A percentile compares a stretch with the other conserved stretches of the same genome.
Evolutionary conservation across 1,284 basidiomycete species (phyloP).

Genomic region (Malassezia obtusa): DNA sequence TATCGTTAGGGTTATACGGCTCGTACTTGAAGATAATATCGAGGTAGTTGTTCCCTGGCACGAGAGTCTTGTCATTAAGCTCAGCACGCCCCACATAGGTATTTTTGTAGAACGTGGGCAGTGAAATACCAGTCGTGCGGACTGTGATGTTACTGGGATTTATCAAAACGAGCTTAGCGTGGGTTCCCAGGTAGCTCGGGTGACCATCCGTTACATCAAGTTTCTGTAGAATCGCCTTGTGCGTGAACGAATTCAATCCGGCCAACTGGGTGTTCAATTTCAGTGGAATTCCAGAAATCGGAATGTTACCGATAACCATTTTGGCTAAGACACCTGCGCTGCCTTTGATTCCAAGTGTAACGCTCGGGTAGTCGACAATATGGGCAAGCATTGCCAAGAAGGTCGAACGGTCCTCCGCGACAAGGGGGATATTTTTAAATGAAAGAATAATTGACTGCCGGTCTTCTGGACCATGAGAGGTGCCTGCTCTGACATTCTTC

Average conservation of each 20-base stretch:
- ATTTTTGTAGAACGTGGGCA: slow-evolving; percentile 57
- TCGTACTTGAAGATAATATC: slow-evolving; percentile 55
- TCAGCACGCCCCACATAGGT: slow-evolving; percentile 49
- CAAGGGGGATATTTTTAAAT: slow-evolving; percentile 57
- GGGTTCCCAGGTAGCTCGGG: background rate
- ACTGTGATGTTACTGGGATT: slow-evolving; percentile 54
- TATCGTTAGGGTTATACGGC: slow-evolving; percentile 60
- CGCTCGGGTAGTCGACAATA: slow-evolving; percentile 55
- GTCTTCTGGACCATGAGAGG: slow-evolving; percentile 56
- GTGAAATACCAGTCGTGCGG: slow-evolving; percentile 55
- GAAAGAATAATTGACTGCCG: slow-evolving; percentile 53
- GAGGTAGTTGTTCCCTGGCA: slow-evolving; percentile 56
- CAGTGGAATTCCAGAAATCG: slow-evolving; percentile 60
- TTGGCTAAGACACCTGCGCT: slow-evolving; percentile 58
- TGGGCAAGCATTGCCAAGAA: slow-evolving; percentile 58
- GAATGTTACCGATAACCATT: slow-evolving; percentile 61
- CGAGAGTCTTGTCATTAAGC: slow-evolving; percentile 51
- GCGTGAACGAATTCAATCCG: slow-evolving; percentile 49
- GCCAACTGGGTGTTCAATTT: slow-evolving; percentile 54
- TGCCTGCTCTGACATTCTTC: slow-evolving; percentile 53
- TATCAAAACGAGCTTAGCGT: slow-evolving; percentile 7
- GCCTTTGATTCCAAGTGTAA: slow-evolving; percentile 56
- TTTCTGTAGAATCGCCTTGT: slow-evolving; percentile 50
- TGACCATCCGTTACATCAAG: background rate
- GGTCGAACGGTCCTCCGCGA: slow-evolving; percentile 55